Evolutionary conservation across 257 asterid species (phyloP).

Genomic region (Solanum raphanifolium): DNA sequence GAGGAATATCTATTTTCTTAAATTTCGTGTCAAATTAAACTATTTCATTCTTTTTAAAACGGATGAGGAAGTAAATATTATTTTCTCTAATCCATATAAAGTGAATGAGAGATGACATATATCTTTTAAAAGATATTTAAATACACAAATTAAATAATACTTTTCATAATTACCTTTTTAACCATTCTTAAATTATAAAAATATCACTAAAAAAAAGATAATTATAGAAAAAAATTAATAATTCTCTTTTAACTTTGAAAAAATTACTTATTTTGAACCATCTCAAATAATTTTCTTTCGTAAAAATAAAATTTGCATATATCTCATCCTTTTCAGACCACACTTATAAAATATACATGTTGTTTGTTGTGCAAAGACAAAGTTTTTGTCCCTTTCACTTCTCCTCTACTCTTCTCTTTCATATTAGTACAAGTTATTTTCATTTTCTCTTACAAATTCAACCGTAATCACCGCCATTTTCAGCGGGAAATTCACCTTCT

Average conservation of each 20-base stretch:
- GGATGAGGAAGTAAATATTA: too few relatives aligned
- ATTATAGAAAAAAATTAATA: too few relatives aligned
- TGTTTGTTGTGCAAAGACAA: neutral
- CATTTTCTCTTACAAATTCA: neutral
- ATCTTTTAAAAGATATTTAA: too few relatives aligned
- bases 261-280: neutral
- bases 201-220: neutral
- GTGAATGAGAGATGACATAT: neutral
- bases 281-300: neutral
- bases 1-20: too few relatives aligned
- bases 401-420: neutral
- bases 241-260: too few relatives aligned
- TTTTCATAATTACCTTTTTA: too few relatives aligned
- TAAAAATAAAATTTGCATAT: too few relatives aligned
- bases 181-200: neutral
- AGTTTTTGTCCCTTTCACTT: conserved; percentile 34
- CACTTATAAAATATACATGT: too few relatives aligned
- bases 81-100: neutral
- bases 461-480: conserved; percentile 61
- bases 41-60: too few relatives aligned
- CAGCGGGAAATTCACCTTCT: conserved; percentile 45
- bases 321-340: accelerated
- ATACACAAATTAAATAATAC: too few relatives aligned
- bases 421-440: neutral
- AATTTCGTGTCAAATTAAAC: too few relatives aligned